Percentiles rank a stretch among this genome's conserved stretches.
These are phyloP conservation scores for Pisolithus albus DNA, from an alignment of 768 basidiomycete species.

Conservation along the genomic window DNA sequence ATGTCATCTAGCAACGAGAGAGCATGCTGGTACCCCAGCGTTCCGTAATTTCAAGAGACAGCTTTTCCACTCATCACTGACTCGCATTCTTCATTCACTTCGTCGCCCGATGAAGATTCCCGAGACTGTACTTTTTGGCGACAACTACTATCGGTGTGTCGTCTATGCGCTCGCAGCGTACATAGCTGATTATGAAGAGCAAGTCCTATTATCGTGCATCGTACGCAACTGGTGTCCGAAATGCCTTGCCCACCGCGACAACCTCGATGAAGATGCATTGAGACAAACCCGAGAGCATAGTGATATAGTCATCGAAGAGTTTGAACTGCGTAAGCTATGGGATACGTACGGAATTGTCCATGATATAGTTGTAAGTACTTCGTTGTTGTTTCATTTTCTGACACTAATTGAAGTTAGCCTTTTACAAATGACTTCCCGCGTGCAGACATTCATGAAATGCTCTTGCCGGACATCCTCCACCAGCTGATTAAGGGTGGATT, in stretches of 20 bases:
- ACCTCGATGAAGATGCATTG: background rate
- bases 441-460: slow-evolving; percentile 28
- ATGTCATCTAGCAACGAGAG: background rate
- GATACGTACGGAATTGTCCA: slow-evolving; percentile 5
- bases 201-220: slow-evolving; percentile 10
- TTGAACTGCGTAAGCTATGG: slow-evolving; percentile 14
- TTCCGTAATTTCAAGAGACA: slow-evolving; percentile 13
- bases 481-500: slow-evolving; percentile 42
- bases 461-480: slow-evolving; percentile 40
- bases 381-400: no score
- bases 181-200: slow-evolving; percentile 17
- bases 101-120: slow-evolving; percentile 10
- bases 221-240: slow-evolving; percentile 13
- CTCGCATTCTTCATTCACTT: slow-evolving; percentile 9
- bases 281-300: slow-evolving; percentile 14
- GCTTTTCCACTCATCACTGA: slow-evolving; percentile 15
- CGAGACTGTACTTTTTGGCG: slow-evolving; percentile 10
- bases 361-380: background rate
- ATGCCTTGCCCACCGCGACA: slow-evolving; percentile 1
- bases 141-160: slow-evolving; percentile 11
- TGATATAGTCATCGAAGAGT: slow-evolving; percentile 8
- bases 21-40: no score
- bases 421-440: background rate
- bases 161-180: slow-evolving; percentile 17
- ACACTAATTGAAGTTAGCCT: background rate